Conservation (phyloP, 768 basidiomycete species). For the Mycena maculata region DNA sequence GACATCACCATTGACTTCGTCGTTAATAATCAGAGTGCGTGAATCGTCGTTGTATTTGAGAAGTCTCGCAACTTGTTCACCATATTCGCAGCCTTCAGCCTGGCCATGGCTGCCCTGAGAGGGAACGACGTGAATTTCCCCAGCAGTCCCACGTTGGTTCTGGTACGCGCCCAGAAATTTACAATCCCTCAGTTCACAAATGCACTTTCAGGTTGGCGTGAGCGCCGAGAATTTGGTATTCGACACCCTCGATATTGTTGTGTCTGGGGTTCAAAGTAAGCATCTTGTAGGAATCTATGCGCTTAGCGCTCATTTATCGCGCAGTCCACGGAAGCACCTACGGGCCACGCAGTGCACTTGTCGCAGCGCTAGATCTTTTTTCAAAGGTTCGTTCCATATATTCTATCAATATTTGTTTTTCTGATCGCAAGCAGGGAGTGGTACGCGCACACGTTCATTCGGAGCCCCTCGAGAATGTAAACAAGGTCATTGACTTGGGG, state of each 20-base stretch:
- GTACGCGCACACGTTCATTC: constrained; percentile 11
- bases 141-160: constrained; percentile 11
- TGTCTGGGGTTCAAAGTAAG: constrained; percentile 22
- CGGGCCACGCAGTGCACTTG: neutral
- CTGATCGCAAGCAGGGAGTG: neutral
- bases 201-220: constrained; percentile 21
- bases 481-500: constrained; percentile 30
- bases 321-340: constrained; percentile 12
- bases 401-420: neutral
- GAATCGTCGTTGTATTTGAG: neutral
- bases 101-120: constrained; percentile 27
- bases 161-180: too few relatives aligned
- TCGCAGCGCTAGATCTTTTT: constrained; percentile 29
- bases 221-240: constrained; percentile 28
- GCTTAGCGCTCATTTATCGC: neutral
- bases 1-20: constrained; percentile 42
- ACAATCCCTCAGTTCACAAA: too few relatives aligned
- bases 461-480: constrained; percentile 25
- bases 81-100: constrained; percentile 17
- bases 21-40: constrained; percentile 35
- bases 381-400: constrained; percentile 10
- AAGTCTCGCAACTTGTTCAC: neutral
- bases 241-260: constrained; percentile 17
- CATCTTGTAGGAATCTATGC: neutral
- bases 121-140: constrained; percentile 31